phyloP scores from a whole-genome alignment of 1,284 basidiomycete species.

The Melampsora larici-populina region DNA sequence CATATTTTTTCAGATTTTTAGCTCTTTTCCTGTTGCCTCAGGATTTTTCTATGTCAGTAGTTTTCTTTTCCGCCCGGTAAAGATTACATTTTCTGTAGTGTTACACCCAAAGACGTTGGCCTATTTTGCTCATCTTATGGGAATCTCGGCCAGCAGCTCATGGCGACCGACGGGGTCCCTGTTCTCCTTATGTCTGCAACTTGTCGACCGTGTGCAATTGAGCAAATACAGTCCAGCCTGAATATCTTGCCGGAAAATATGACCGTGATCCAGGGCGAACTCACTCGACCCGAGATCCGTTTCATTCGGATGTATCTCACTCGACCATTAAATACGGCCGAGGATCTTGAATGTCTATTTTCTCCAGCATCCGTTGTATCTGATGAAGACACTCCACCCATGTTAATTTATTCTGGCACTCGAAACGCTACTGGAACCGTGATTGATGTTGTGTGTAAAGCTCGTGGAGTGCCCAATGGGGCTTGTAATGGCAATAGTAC shows the following conservation, averaged over 20 bases:
- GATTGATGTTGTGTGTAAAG: neutral
- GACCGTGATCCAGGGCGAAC: neutral
- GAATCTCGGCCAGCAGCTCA: too few relatives aligned
- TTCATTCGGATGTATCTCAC: too few relatives aligned
- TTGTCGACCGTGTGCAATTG: slow-evolving; percentile 1
- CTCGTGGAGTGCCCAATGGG: neutral
- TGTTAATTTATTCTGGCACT: slow-evolving; percentile 1
- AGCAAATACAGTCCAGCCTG: neutral
- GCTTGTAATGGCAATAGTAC: neutral
- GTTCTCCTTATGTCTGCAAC: slow-evolving; percentile 17
- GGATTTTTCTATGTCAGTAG: too few relatives aligned
- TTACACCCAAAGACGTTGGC: too few relatives aligned
- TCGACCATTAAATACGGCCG: neutral
- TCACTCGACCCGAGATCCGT: too few relatives aligned
- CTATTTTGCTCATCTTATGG: too few relatives aligned
- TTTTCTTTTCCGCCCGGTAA: too few relatives aligned
- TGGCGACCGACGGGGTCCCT: too few relatives aligned
- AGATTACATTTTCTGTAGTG: too few relatives aligned
- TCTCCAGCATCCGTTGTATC: too few relatives aligned
- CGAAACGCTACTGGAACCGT: neutral
- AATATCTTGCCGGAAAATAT: neutral
- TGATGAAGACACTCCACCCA: neutral
- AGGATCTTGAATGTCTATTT: neutral
- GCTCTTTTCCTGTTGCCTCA: too few relatives aligned
- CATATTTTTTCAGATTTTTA: too few relatives aligned